Evolutionary conservation across 345 rosid genomes (phyloP).

Genomic region (Hypericum perforatum): DNA sequence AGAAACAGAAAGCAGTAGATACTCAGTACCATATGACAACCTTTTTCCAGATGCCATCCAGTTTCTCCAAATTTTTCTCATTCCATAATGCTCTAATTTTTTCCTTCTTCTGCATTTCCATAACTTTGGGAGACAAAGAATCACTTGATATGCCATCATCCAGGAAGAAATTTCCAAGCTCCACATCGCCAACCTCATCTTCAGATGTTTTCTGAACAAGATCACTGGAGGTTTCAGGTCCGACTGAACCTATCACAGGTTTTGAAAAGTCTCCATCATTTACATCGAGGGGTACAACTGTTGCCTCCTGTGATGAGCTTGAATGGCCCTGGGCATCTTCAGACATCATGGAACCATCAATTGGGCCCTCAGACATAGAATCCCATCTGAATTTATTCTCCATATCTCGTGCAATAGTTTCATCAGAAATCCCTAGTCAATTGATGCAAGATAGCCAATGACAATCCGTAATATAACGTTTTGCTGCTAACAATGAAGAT

Average conservation of each 20-base stretch:
- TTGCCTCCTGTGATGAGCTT: constrained; percentile 14
- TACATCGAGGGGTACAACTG: constrained; percentile 20
- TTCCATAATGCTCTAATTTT: constrained; percentile 46
- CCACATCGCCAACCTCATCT: constrained; percentile 41
- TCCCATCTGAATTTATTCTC: constrained; percentile 24
- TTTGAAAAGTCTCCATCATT: constrained; percentile 22
- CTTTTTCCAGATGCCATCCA: constrained; percentile 94
- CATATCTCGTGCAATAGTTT: constrained; percentile 46
- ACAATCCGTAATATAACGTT: constrained; percentile 16
- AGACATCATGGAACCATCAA: constrained; percentile 15
- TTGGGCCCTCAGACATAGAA: constrained; percentile 19
- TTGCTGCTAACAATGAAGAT: constrained; percentile 12
- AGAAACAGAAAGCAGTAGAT: no score
- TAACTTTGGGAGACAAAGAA: constrained; percentile 34
- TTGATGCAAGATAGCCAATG: constrained; percentile 21
- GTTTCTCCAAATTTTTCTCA: constrained; percentile 57
- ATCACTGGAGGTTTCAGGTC: constrained; percentile 20
- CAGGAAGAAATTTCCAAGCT: constrained; percentile 56
- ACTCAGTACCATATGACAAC: constrained; percentile 23
- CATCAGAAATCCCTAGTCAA: constrained; percentile 68
- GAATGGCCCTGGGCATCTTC: constrained; percentile 18
- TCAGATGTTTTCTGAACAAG: constrained; percentile 24
- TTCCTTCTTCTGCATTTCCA: constrained; percentile 58
- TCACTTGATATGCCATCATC: constrained; percentile 41
- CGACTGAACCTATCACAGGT: constrained; percentile 25